Conservation (phyloP, 352 stramenopile species). For the Phytophthora podocarpi region DNA sequence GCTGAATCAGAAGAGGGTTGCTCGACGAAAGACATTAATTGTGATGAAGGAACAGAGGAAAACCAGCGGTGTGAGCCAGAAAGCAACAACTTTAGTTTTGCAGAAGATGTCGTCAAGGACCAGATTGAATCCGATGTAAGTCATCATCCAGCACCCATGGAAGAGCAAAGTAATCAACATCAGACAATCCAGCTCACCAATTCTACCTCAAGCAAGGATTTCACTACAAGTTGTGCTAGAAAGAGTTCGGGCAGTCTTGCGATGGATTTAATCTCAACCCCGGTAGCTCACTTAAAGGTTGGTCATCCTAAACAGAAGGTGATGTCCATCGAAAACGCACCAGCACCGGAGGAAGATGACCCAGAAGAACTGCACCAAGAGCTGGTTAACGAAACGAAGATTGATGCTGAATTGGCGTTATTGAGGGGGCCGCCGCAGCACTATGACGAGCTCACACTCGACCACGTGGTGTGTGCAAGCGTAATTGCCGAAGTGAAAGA, state of each 20-base stretch:
- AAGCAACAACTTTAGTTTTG: background rate
- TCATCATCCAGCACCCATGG: background rate
- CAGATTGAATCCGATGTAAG: background rate
- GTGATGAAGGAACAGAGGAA: background rate
- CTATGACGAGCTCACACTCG: constrained; percentile 48
- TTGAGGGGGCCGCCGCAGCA: background rate
- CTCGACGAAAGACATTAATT: background rate
- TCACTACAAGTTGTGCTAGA: background rate
- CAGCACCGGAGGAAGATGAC: background rate
- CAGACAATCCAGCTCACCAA: background rate
- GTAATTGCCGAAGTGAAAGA: constrained; percentile 65
- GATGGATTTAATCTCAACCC: background rate
- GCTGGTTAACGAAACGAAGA: background rate
- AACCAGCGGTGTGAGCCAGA: background rate
- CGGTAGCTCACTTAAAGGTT: background rate
- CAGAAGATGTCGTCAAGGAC: background rate
- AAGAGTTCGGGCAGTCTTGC: background rate
- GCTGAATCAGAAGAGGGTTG: background rate
- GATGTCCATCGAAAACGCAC: background rate
- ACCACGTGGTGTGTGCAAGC: constrained; percentile 47
- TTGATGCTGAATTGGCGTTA: background rate
- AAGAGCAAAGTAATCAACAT: background rate
- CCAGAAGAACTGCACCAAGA: constrained; percentile 2
- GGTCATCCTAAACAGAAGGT: background rate
- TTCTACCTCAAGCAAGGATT: background rate